A percentile compares a stretch with the other conserved stretches of the same genome.
Conservation (phyloP, 2,329 filamentous ascomycete species). For the Diplodia corticola region DNA sequence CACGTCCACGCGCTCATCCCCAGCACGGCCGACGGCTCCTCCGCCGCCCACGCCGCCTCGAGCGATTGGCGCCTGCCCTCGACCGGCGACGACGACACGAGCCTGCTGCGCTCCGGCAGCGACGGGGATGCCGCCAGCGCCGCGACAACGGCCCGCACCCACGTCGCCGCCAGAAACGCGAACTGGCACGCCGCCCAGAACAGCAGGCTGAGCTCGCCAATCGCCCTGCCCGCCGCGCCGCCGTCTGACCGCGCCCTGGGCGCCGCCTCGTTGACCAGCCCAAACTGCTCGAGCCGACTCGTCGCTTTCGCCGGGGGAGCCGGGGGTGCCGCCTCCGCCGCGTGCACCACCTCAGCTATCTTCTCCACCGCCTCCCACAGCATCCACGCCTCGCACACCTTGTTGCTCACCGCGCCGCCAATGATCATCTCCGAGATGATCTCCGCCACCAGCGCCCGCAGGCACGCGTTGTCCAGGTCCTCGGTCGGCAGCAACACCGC, state of each 20-base stretch:
- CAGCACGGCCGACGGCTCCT: slow-evolving; percentile 60
- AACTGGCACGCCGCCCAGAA: slow-evolving; percentile 61
- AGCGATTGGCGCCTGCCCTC: slow-evolving; percentile 37
- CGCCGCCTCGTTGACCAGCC: slow-evolving; percentile 47
- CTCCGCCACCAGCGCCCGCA: slow-evolving; percentile 80
- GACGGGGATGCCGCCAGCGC: slow-evolving; percentile 68
- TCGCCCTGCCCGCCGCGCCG: neutral
- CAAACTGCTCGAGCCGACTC: slow-evolving; percentile 55
- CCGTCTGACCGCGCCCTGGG: slow-evolving; percentile 25
- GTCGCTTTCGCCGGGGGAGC: slow-evolving; percentile 31
- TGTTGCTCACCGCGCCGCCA: slow-evolving; percentile 76
- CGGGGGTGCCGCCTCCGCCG: slow-evolving; percentile 25
- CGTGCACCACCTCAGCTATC: slow-evolving; percentile 53
- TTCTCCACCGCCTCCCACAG: slow-evolving; percentile 83
- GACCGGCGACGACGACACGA: slow-evolving; percentile 35
- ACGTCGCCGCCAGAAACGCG: slow-evolving; percentile 54
- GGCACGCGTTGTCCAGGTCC: slow-evolving; percentile 82
- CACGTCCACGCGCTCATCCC: slow-evolving; percentile 77
- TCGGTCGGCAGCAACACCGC: slow-evolving; percentile 87
- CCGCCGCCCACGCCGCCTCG: slow-evolving; percentile 25
- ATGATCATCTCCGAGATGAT: slow-evolving; percentile 89
- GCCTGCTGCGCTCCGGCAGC: slow-evolving; percentile 56
- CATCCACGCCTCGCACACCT: slow-evolving; percentile 83
- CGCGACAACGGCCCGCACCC: slow-evolving; percentile 64
- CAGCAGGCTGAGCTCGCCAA: slow-evolving; percentile 24